Base-by-base conservation (phyloP, 345 rosid species). In the Draba incana region DNA sequence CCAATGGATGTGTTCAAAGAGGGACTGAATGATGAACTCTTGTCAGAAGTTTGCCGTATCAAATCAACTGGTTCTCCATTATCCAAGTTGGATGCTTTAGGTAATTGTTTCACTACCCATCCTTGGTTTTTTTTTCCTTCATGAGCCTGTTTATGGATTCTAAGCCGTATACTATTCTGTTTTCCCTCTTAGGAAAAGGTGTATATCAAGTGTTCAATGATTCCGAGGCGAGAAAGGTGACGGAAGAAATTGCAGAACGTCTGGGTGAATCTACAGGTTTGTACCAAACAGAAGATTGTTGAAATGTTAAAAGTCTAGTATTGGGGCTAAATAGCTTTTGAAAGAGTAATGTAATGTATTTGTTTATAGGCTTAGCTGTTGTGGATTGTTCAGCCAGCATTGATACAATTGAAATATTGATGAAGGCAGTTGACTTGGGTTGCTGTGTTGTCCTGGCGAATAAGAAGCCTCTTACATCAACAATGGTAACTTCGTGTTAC, bases 381-480 rank as follows among this genome's bases (percentile, higher is more conserved):
- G 87, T 88, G 46, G 98, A 93, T 84, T 88, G 96, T 82, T 88
- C 98, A 46, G 97, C 98, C 14, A 87, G 89, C 77, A 66, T 77
- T 0, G 88, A 84, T 55, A 88, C 89, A 31, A 55, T 82, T 61
- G 79, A 75, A 55, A 42, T 90, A 51, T 77, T 90, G 69, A 78
- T 65, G 25, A 76, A 70, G 75, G 88, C 74, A 57, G 84, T 83
- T 46, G 90, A 84, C 49, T 61, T 79, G 57, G 86, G 97, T 65
- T 86, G 97, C 71, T 90, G 88, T 53, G n/a, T 80, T 33, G 88
- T 93, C 80, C 65, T 93, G 61, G 98, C 98, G 46, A 90, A 93
- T 72, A 93, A 93, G 82, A 93, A 90, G 79, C 97, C 98, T 75
- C 88, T 88, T 64, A 88, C 98, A 13, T 80, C 92, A 45, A 68